phyloP scores from a whole-genome alignment of 2,329 filamentous ascomycete genomes.

The Microcera coccophila region DNA sequence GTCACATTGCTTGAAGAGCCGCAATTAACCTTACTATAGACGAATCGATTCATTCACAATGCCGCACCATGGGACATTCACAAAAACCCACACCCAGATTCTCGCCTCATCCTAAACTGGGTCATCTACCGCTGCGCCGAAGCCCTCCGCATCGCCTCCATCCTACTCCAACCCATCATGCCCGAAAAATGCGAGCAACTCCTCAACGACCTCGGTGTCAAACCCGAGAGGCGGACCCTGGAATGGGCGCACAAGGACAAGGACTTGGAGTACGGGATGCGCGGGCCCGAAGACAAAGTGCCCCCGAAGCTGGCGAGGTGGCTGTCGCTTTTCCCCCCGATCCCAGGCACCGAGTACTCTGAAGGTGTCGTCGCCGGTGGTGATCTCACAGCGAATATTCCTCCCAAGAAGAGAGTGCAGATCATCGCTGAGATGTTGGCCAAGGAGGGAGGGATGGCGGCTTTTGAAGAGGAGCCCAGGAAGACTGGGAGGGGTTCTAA shows the following conservation, averaged over 20 bases:
- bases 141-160: conserved; percentile 71
- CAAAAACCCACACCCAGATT: conserved; percentile 33
- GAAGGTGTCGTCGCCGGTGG: conserved; percentile 12
- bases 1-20: neutral
- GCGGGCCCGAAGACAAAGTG: neutral
- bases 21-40: conserved; percentile 26
- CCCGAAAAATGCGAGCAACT: conserved; percentile 69
- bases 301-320: neutral
- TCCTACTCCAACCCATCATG: conserved; percentile 89
- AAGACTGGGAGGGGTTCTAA: conserved; percentile 5
- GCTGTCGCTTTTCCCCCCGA: conserved; percentile 48
- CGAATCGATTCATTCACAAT: conserved; percentile 51
- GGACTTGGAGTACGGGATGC: conserved; percentile 66
- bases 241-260: conserved; percentile 57
- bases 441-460: conserved; percentile 29
- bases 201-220: conserved; percentile 75
- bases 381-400: conserved; percentile 9
- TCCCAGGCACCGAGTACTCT: conserved; percentile 22
- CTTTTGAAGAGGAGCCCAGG: conserved; percentile 11
- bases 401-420: conserved; percentile 26
- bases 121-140: conserved; percentile 71
- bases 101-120: conserved; percentile 46
- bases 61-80: conserved; percentile 64
- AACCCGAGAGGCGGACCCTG: conserved; percentile 56
- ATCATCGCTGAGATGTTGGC: conserved; percentile 26